Evolutionary conservation across 345 rosid genomes (phyloP).

Genomic region (Murraya paniculata): DNA sequence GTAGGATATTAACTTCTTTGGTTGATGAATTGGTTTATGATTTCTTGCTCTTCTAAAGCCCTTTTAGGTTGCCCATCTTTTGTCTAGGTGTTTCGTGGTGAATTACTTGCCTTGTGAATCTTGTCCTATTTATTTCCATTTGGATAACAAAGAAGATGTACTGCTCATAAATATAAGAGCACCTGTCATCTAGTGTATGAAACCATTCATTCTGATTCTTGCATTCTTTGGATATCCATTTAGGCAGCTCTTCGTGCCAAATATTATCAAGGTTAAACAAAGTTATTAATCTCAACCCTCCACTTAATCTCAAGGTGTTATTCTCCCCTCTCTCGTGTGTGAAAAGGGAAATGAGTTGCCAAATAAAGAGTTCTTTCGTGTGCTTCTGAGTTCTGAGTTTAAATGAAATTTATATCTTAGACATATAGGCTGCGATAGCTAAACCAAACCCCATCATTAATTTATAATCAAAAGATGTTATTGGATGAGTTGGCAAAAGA

Average conservation of each 20-base stretch:
- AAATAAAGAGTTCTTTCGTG: too few relatives aligned
- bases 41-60: conserved; percentile 21
- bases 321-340: too few relatives aligned
- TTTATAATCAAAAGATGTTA: background rate
- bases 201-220: background rate
- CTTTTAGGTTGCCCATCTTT: background rate
- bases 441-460: background rate
- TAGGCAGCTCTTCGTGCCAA: background rate
- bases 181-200: background rate
- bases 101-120: conserved; percentile 3
- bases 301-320: background rate
- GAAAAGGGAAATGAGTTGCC: too few relatives aligned
- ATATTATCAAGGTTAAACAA: background rate
- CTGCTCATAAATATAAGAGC: background rate
- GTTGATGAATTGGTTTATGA: conserved; percentile 74
- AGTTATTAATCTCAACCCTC: background rate
- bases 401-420: background rate
- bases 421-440: background rate
- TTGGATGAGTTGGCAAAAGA: background rate
- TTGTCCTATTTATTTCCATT: conserved; percentile 1
- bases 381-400: background rate
- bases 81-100: background rate
- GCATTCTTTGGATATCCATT: background rate
- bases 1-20: conserved; percentile 50
- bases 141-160: background rate